Evolutionary conservation across 1,139 yeast species (phyloP).

Genomic region (Groenewaldozyma auringiensis): DNA sequence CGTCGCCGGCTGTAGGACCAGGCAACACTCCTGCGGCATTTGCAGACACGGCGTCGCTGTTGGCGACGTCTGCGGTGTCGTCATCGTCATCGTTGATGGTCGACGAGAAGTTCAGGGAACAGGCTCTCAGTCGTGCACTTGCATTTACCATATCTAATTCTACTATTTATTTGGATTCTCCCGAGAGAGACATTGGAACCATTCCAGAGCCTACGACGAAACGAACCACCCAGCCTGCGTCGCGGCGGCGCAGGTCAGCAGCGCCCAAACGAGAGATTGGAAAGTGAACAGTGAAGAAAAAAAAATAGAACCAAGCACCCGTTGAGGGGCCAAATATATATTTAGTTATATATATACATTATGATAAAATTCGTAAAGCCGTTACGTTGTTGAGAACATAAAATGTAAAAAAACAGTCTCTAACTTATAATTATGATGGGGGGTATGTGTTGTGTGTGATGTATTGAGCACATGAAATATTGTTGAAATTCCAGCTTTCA

Average conservation of each 20-base stretch:
- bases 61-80: constrained; percentile 7
- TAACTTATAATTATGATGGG: too few species aligned
- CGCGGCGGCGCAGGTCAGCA: constrained; percentile 10
- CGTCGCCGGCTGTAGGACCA: constrained; percentile 4
- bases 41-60: constrained; percentile 10
- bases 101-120: constrained; percentile 18
- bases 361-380: constrained; percentile 11
- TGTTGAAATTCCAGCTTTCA: constrained; percentile 23
- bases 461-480: constrained; percentile 14
- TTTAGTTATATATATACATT: constrained; percentile 14
- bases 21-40: constrained; percentile 10
- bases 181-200: constrained; percentile 8
- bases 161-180: constrained; percentile 16
- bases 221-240: constrained; percentile 4
- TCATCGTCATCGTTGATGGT: constrained; percentile 7
- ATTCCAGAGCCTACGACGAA: constrained; percentile 7
- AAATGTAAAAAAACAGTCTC: constrained; percentile 7
- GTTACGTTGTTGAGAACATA: constrained; percentile 20
- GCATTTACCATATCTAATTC: constrained; percentile 16
- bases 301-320: constrained; percentile 12
- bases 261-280: constrained; percentile 6
- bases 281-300: constrained; percentile 1
- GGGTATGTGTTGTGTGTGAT: too few species aligned
- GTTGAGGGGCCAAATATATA: constrained; percentile 17
- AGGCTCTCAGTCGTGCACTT: constrained; percentile 23